A percentile compares a stretch with the other conserved stretches of the same genome.
phyloP scores from a whole-genome alignment of 176 grass and related monocot species.

The Oryza meyeriana region DNA sequence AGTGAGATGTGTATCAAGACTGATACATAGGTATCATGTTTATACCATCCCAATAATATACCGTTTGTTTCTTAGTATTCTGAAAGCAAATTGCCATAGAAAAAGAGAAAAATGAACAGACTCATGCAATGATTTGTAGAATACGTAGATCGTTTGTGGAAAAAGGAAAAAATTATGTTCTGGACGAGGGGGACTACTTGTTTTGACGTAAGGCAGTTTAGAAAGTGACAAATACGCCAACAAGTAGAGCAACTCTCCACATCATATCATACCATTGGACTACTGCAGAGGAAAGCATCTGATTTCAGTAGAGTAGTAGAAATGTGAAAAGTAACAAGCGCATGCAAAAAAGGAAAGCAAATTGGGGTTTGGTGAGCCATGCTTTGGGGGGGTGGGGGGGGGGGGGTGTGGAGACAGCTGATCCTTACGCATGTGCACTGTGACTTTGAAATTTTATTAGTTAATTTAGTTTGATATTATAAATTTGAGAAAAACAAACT shows the following conservation, averaged over 20 bases:
- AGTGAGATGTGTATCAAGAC: too few relatives aligned
- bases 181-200: too few relatives aligned
- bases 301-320: background rate
- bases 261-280: background rate
- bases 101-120: too few relatives aligned
- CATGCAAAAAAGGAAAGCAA: conserved; percentile 15
- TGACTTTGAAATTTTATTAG: background rate
- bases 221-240: background rate
- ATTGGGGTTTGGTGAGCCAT: conserved; percentile 36
- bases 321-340: background rate
- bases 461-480: conserved; percentile 13
- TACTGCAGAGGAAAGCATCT: background rate
- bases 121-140: too few relatives aligned
- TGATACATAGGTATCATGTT: too few relatives aligned
- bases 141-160: too few relatives aligned
- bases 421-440: conserved; percentile 17
- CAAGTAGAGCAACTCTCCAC: background rate
- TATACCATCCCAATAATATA: too few relatives aligned
- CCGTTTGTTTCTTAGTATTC: too few relatives aligned
- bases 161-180: too few relatives aligned
- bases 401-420: too few relatives aligned
- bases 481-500: conserved; percentile 23
- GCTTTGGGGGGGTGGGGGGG: background rate
- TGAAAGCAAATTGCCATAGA: too few relatives aligned
- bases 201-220: background rate